Evolutionary conservation across 805 yeast species (phyloP).

Genomic region (Candida taoyuanica): DNA sequence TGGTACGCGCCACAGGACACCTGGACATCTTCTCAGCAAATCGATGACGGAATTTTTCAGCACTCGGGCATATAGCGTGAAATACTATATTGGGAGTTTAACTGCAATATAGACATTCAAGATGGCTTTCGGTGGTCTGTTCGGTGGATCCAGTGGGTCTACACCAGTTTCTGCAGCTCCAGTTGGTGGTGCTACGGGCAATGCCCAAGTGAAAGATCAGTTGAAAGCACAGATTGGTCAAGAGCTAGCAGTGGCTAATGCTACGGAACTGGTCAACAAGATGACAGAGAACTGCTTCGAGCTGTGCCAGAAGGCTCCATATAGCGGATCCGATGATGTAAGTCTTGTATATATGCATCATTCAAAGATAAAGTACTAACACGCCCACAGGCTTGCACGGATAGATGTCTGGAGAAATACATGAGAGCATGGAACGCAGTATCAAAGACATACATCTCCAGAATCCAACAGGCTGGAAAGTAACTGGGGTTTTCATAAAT

Average conservation of each 20-base stretch:
- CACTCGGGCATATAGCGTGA: too few species aligned
- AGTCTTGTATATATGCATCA: constrained; percentile 8
- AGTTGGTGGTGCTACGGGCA: constrained; percentile 19
- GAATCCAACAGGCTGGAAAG: constrained; percentile 53
- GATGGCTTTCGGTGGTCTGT: constrained; percentile 27
- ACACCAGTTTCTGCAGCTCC: constrained; percentile 24
- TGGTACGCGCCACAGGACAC: too few species aligned
- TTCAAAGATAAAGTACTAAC: constrained; percentile 3
- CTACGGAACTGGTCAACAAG: constrained; percentile 79
- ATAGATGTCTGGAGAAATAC: constrained; percentile 78
- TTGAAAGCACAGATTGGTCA: constrained; percentile 67
- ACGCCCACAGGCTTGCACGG: constrained; percentile 45
- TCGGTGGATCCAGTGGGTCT: constrained; percentile 24
- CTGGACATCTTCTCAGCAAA: too few species aligned
- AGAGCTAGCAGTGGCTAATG: constrained; percentile 89
- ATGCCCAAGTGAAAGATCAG: constrained; percentile 48
- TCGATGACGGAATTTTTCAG: too few species aligned
- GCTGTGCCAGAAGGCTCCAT: constrained; percentile 66
- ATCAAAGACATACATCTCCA: constrained; percentile 67
- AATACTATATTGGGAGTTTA: too few species aligned
- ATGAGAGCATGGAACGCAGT: constrained; percentile 89
- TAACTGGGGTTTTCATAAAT: constrained; percentile 2
- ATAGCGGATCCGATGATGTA: constrained; percentile 47
- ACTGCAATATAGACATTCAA: too few species aligned
- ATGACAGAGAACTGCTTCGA: constrained; percentile 85